Evolutionary conservation across 805 yeast genomes (phyloP).

Genomic region (Suhomyces vadensis): DNA sequence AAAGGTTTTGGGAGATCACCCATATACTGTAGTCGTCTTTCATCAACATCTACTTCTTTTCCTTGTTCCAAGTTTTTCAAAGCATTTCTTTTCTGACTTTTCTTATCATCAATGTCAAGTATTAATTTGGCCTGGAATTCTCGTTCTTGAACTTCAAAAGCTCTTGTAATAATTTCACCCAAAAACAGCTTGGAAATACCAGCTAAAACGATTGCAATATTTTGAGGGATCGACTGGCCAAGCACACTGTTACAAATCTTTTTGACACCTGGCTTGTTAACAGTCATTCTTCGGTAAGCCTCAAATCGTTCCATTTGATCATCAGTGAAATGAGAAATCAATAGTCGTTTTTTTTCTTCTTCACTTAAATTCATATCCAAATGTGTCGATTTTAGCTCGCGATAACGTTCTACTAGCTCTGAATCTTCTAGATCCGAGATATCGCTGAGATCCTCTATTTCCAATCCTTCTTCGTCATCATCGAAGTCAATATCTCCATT

Average conservation of each 20-base stretch:
- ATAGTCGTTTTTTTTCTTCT: slow-evolving; percentile 59
- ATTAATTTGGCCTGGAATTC: slow-evolving; percentile 46
- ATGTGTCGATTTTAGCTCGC: slow-evolving; percentile 32
- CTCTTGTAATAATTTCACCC: slow-evolving; percentile 87
- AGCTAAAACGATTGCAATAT: slow-evolving; percentile 76
- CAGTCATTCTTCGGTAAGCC: slow-evolving; percentile 71
- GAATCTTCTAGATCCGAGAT: slow-evolving; percentile 37
- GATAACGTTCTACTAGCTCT: slow-evolving; percentile 32
- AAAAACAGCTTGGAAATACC: slow-evolving; percentile 86
- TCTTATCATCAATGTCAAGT: slow-evolving; percentile 40
- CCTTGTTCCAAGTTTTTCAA: slow-evolving; percentile 44
- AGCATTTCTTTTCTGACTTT: slow-evolving; percentile 34
- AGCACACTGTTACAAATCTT: slow-evolving; percentile 75
- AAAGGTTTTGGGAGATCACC: slow-evolving; percentile 59
- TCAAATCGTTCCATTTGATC: slow-evolving; percentile 87
- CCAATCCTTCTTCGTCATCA: slow-evolving; percentile 25
- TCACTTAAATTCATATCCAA: slow-evolving; percentile 31
- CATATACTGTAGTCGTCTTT: slow-evolving; percentile 23
- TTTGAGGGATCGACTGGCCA: slow-evolving; percentile 77
- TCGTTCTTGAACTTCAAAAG: slow-evolving; percentile 66
- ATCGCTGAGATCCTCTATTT: slow-evolving; percentile 26
- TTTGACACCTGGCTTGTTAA: slow-evolving; percentile 68
- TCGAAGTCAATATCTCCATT: slow-evolving; percentile 12
- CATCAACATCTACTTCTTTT: slow-evolving; percentile 30
- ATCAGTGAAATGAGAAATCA: slow-evolving; percentile 72